Conservation (phyloP, 129 eudicot species). For the carrot (Daucus carota) region DH1_v3.0 NC_030384.2:39885001-39885500, state of each 20-base stretch:
- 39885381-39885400: background rate
- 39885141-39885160: too few species aligned
- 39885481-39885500: background rate
- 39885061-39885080: too few species aligned
- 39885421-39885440: background rate
- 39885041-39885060: too few species aligned
- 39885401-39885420: background rate
- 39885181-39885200: background rate
- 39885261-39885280: background rate
- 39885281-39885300: too few species aligned
- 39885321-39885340: background rate
- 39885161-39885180: background rate
- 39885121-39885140: too few species aligned
- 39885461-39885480: background rate
- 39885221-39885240: background rate
- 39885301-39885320: background rate
- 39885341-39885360: background rate
- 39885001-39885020: too few species aligned
- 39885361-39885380: background rate
- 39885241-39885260: background rate
- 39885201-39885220: background rate
- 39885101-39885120: too few species aligned
- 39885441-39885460: constrained; percentile 7
- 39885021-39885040: too few species aligned
- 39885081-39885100: too few species aligned